Percentiles rank a stretch among this genome's conserved stretches.
phyloP scores from a whole-genome alignment of 2,329 filamentous ascomycete genomes.

The Coleophoma eucalyptorum region DNA sequence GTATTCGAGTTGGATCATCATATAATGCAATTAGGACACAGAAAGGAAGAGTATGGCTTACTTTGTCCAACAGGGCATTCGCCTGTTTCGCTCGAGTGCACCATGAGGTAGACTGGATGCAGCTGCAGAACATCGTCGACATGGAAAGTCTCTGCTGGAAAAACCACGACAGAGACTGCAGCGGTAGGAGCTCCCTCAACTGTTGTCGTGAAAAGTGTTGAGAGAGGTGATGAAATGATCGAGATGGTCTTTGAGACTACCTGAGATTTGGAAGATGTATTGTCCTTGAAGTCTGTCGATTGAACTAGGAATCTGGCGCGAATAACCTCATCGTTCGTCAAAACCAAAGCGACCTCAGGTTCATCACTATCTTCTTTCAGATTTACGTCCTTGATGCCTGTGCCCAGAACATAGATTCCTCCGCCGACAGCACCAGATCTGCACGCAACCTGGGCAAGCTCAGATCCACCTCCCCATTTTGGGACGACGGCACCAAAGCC shows the following conservation, averaged over 20 bases:
- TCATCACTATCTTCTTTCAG: slow-evolving; percentile 20
- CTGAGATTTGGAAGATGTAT: slow-evolving; percentile 1
- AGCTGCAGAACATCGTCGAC: slow-evolving; percentile 30
- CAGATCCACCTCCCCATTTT: slow-evolving; percentile 88
- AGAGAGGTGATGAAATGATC: slow-evolving; percentile 64
- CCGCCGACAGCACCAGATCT: slow-evolving; percentile 89
- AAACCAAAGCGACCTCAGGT: slow-evolving; percentile 36
- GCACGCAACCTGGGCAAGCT: slow-evolving; percentile 88
- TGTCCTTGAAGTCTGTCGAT: slow-evolving; percentile 20
- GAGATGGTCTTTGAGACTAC: slow-evolving; percentile 58
- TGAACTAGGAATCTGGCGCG: slow-evolving; percentile 51
- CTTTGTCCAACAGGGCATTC: slow-evolving; percentile 87
- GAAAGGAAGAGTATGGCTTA: slow-evolving; percentile 52
- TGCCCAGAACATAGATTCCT: slow-evolving; percentile 81
- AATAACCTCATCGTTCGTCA: slow-evolving; percentile 56
- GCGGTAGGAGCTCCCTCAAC: slow-evolving; percentile 74
- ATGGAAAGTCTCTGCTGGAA: slow-evolving; percentile 50
- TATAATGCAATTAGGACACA: slow-evolving; percentile 38
- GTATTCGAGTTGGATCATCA: slow-evolving; percentile 90
- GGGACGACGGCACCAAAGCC: slow-evolving; percentile 88
- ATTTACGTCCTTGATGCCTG: slow-evolving; percentile 48
- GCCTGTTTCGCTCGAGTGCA: slow-evolving; percentile 86
- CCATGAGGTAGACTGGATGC: slow-evolving; percentile 54
- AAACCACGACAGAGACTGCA: slow-evolving; percentile 67
- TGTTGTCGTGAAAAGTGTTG: slow-evolving; percentile 62